A percentile compares a stretch with the other conserved stretches of the same genome.
These are phyloP conservation scores for Monascus purpureus DNA, from an alignment of 495 filamentous ascomycete species.

Conservation along the genomic window DNA sequence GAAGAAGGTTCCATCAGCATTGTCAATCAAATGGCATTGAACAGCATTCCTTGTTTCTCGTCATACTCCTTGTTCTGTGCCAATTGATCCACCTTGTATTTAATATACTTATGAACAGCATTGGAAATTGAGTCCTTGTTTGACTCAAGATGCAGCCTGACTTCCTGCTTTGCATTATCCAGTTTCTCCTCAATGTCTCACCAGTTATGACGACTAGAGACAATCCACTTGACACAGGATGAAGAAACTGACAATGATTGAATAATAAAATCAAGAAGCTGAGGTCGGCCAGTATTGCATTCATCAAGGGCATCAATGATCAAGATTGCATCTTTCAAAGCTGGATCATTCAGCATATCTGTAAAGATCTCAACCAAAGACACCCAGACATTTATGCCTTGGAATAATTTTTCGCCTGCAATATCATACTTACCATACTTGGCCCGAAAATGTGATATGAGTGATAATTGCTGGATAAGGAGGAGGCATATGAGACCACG, in stretches of 20 bases:
- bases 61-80: constrained; percentile 1
- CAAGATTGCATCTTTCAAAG: constrained; percentile 14
- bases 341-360: constrained; percentile 19
- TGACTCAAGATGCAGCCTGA: constrained; percentile 15
- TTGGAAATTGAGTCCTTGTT: constrained; percentile 7
- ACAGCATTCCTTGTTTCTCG: constrained; percentile 4
- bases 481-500: constrained; percentile 28
- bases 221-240: constrained; percentile 17
- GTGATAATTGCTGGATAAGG: constrained; percentile 14
- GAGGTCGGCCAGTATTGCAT: constrained; percentile 14
- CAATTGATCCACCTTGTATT: constrained; percentile 13
- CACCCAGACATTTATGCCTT: constrained; percentile 19
- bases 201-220: constrained; percentile 14
- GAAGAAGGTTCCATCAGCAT: constrained; percentile 18
- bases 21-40: constrained; percentile 5
- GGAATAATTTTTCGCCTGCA: constrained; percentile 14
- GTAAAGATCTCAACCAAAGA: constrained; percentile 15
- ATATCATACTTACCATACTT: constrained; percentile 10
- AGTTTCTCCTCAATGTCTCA: constrained; percentile 7
- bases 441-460: constrained; percentile 22
- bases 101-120: constrained; percentile 18
- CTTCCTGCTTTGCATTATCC: not conserved
- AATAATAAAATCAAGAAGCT: constrained; percentile 20
- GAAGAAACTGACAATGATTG: constrained; percentile 1
- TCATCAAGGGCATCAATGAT: constrained; percentile 39